These are phyloP conservation scores for Cucurbita moschata DNA, from an alignment of 306 rosid genomes.

Conservation along the genomic window DNA sequence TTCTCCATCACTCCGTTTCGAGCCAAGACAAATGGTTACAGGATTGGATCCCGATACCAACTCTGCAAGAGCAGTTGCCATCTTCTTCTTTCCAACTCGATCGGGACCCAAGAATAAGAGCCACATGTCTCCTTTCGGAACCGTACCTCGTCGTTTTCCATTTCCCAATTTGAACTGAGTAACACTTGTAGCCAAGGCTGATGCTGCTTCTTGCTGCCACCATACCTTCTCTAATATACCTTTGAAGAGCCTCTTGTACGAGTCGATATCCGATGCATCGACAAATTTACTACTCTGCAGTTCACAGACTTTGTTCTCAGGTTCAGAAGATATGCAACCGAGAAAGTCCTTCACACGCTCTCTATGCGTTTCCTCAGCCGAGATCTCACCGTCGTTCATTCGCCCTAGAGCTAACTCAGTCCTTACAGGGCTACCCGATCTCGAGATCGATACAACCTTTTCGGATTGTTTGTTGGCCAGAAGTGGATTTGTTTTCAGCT, in stretches of 20 bases:
- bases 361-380: conserved; percentile 25
- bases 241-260: conserved; percentile 65
- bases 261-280: conserved; percentile 40
- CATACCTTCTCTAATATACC: conserved; percentile 75
- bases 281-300: conserved; percentile 33
- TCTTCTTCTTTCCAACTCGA: conserved; percentile 82
- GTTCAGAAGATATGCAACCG: conserved; percentile 55
- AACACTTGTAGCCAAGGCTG: conserved; percentile 65
- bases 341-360: conserved; percentile 52
- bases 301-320: conserved; percentile 41
- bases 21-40: conserved; percentile 41
- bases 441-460: conserved; percentile 11
- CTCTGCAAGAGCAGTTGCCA: conserved; percentile 83
- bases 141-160: conserved; percentile 40
- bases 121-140: conserved; percentile 74
- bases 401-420: conserved; percentile 77
- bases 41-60: conserved; percentile 58
- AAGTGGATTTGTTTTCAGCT: conserved; percentile 29
- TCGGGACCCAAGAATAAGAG: conserved; percentile 77
- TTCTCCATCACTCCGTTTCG: conserved; percentile 41
- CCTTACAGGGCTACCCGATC: conserved; percentile 38
- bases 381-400: conserved; percentile 23
- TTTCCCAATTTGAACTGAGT: conserved; percentile 64
- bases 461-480: conserved; percentile 26
- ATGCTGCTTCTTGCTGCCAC: conserved; percentile 98